Percentiles rank a stretch among this genome's conserved stretches.
Evolutionary conservation across 2,329 filamentous ascomycete genomes (phyloP).

Genomic region (Sporothrix variecibatus): DNA sequence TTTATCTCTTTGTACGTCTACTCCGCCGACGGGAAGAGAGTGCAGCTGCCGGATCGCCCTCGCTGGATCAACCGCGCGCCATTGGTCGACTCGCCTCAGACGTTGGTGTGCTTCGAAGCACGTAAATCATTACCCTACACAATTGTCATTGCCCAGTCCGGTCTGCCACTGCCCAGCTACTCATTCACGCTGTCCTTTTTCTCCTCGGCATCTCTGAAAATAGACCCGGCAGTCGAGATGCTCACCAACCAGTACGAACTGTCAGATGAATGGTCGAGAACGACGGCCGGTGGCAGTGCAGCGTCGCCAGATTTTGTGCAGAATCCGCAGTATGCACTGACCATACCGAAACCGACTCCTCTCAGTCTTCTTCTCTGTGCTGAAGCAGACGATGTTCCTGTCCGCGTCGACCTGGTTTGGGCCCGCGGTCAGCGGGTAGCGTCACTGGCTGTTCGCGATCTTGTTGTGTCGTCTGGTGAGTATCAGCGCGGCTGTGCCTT

Average conservation of each 20-base stretch:
- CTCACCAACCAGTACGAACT: conserved; percentile 62
- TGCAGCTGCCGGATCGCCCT: conserved; percentile 67
- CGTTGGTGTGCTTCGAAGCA: conserved; percentile 72
- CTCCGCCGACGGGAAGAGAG: conserved; percentile 63
- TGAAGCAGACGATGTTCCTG: conserved; percentile 64
- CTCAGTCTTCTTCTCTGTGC: conserved; percentile 76
- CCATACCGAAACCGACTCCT: conserved; percentile 57
- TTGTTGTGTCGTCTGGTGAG: conserved; percentile 82
- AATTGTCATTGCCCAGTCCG: conserved; percentile 67
- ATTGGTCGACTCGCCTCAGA: conserved; percentile 94
- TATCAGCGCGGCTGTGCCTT: conserved; percentile 80
- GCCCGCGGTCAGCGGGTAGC: conserved; percentile 66
- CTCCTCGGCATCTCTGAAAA: conserved; percentile 60
- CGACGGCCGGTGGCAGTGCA: conserved; percentile 82
- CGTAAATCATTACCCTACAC: conserved; percentile 49
- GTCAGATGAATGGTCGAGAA: conserved; percentile 70
- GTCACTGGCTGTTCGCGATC: conserved; percentile 70
- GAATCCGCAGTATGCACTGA: conserved; percentile 83
- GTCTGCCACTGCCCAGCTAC: conserved; percentile 70
- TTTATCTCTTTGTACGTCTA: conserved; percentile 90
- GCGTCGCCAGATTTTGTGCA: conserved; percentile 73
- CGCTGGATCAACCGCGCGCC: conserved; percentile 69
- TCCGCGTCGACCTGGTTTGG: conserved; percentile 85
- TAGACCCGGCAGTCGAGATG: conserved; percentile 62
- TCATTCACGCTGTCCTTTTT: conserved; percentile 88